Base-by-base conservation (phyloP, 2,329 filamentous ascomycete species). In the Zymoseptoria tritici region DNA sequence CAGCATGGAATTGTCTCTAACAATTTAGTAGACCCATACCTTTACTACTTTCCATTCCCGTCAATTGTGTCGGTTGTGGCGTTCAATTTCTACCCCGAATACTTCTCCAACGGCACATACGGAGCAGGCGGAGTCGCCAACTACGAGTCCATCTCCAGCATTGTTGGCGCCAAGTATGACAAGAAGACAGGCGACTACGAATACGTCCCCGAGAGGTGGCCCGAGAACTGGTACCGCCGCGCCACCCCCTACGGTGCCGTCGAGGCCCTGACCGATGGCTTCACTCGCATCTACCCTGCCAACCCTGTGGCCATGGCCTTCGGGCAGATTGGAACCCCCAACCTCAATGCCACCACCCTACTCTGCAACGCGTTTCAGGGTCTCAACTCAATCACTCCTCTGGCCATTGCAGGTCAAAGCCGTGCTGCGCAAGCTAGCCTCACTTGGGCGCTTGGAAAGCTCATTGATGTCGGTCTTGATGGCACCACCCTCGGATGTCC, bases 31-130 rank as follows among this genome's bases (percentile, higher is more conserved):
- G 71, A 71, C 62, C 70, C 68, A n/a, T 72, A 64, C 58, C 60
- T 72, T 49, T 72, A 71, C 62, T 70, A 67, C 60, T 72, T 72
- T 60, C 68, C 70, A 6, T 72, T 73, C 66, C 70, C 68, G 49
- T 66, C 64, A 11, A 72, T 72, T 52, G 69, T 71, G 57, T 61
- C 61, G 6, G 58, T 70, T 2, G 70, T 63, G 16, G 69, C 68
- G 1, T 71, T 67, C 62, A 65, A 66, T 29, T 71, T 71, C 62
- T 70, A 71, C 62, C 67, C 69, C 1, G 60, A 68, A 5, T 71
- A 68, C 60, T 71, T 70, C 72, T 71, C 69, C 31, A 75, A 75
- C 62, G 70, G 72, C 20, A 75, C 72, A 13, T 74, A 73, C 59
- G 71, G 69, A 19, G 63, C 63, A 1, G 73, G 72, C 16, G 73